These are phyloP conservation scores for Phytophthora colocasiae DNA, from an alignment of 352 stramenopile genomes.

Conservation along the genomic window DNA sequence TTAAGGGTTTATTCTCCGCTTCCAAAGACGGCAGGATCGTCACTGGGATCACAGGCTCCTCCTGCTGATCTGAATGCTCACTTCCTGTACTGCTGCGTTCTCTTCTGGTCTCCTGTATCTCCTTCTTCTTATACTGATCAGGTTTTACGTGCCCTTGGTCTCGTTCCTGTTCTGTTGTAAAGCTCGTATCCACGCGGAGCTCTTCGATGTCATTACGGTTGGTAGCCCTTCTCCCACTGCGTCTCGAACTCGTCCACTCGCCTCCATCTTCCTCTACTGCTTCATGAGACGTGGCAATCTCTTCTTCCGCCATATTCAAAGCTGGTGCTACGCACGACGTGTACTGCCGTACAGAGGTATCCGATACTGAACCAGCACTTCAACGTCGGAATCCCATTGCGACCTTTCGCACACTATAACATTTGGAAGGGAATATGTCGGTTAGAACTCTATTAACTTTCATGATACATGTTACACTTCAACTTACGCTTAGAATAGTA, in stretches of 20 bases:
- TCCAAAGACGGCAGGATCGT: conserved; percentile 25
- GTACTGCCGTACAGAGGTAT: conserved; percentile 5
- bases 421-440: no score
- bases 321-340: no score
- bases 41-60: conserved; percentile 33
- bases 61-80: conserved; percentile 22
- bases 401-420: conserved; percentile 16
- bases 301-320: conserved; percentile 15
- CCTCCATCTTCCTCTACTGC: background rate
- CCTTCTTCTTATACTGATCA: background rate
- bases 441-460: no score
- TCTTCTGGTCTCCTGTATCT: conserved; percentile 2
- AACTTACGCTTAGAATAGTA: conserved; percentile 28
- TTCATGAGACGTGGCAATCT: conserved; percentile 11
- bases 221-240: conserved; percentile 21
- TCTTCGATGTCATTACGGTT: conserved; percentile 10
- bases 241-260: conserved; percentile 39
- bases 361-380: conserved; percentile 24
- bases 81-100: conserved; percentile 7
- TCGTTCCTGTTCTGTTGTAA: background rate
- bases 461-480: conserved; percentile 13
- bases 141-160: background rate
- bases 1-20: conserved; percentile 28
- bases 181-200: conserved; percentile 23
- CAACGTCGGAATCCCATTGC: conserved; percentile 13